A percentile compares a stretch with the other conserved stretches of the same genome.
phyloP scores from a whole-genome alignment of 1,284 basidiomycete species.

The Rhizoctonia solani region DNA sequence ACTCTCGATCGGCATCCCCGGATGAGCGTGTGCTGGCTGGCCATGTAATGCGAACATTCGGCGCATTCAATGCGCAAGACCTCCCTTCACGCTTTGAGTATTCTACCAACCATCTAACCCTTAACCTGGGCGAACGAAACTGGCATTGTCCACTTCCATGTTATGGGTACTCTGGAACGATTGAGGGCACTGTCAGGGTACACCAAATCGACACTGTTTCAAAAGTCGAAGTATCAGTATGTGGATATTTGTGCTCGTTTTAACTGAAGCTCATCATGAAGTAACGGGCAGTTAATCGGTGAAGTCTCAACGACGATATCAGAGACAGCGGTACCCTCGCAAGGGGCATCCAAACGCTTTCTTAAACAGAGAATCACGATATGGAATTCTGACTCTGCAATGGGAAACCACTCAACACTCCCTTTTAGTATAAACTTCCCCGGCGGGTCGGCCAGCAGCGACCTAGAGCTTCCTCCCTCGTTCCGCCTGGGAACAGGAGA shows the following conservation, averaged over 20 bases:
- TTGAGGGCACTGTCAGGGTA: conserved; percentile 14
- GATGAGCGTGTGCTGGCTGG: conserved; percentile 24
- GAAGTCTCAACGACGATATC: conserved; percentile 10
- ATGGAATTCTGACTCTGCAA: neutral
- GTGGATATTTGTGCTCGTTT: neutral
- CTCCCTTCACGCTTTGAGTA: conserved; percentile 21
- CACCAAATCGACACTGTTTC: conserved; percentile 30
- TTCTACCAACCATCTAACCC: conserved; percentile 8
- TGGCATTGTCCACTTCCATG: conserved; percentile 25
- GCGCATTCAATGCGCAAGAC: conserved; percentile 21
- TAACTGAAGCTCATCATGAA: neutral
- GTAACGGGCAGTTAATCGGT: neutral
- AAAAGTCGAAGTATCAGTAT: conserved; percentile 21
- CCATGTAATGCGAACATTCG: conserved; percentile 13
- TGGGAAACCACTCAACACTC: neutral
- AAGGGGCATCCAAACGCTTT: conserved; percentile 25
- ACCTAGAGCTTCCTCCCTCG: conserved; percentile 16
- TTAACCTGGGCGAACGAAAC: conserved; percentile 21
- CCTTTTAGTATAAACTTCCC: conserved; percentile 15
- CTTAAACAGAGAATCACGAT: conserved; percentile 8
- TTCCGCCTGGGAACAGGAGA: neutral
- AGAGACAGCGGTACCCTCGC: conserved; percentile 16
- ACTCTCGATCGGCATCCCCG: conserved; percentile 24
- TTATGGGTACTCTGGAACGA: conserved; percentile 14
- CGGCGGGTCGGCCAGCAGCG: neutral